Percentiles rank a stretch among this genome's conserved stretches.
These are phyloP conservation scores for Nemania sp. DNA, from an alignment of 2,329 filamentous ascomycete species.

Conservation along the genomic window DNA sequence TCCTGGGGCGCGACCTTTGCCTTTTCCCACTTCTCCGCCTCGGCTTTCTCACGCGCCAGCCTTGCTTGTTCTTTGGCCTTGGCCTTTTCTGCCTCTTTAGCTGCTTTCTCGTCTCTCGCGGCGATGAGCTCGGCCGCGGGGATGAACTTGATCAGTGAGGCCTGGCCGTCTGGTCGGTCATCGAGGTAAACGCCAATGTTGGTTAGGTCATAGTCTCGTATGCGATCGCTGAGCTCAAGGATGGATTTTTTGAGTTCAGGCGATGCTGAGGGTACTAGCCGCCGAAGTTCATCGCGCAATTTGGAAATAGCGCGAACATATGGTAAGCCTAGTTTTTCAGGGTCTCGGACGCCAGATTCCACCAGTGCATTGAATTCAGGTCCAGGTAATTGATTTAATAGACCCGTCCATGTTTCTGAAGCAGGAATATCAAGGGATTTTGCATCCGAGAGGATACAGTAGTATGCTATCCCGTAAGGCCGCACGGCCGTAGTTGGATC, in stretches of 20 bases:
- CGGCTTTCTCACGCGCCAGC: conserved; percentile 53
- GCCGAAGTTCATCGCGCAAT: conserved; percentile 65
- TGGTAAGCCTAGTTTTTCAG: conserved; percentile 57
- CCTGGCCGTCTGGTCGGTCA: conserved; percentile 68
- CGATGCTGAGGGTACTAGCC: conserved; percentile 51
- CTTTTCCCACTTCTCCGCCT: conserved; percentile 59
- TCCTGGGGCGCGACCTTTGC: conserved; percentile 58
- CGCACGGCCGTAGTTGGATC: conserved; percentile 51
- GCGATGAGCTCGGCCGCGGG: conserved; percentile 60
- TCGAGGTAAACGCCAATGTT: conserved; percentile 86
- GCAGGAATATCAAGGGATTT: conserved; percentile 50
- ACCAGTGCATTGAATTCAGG: conserved; percentile 52
- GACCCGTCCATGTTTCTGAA: conserved; percentile 47
- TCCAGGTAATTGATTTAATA: conserved; percentile 50
- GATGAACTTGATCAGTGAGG: conserved; percentile 72
- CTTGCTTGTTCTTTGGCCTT: conserved; percentile 59
- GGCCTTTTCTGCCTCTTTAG: conserved; percentile 63
- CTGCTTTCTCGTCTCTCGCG: conserved; percentile 61
- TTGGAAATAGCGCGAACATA: conserved; percentile 59
- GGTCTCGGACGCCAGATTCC: conserved; percentile 51
- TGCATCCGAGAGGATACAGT: conserved; percentile 51
- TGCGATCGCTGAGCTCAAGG: conserved; percentile 74
- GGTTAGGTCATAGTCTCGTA: conserved; percentile 81
- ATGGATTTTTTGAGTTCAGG: conserved; percentile 68
- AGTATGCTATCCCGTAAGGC: conserved; percentile 52